phyloP scores from a whole-genome alignment of 257 asterid genomes.

The Fraxinus excelsior region DNA sequence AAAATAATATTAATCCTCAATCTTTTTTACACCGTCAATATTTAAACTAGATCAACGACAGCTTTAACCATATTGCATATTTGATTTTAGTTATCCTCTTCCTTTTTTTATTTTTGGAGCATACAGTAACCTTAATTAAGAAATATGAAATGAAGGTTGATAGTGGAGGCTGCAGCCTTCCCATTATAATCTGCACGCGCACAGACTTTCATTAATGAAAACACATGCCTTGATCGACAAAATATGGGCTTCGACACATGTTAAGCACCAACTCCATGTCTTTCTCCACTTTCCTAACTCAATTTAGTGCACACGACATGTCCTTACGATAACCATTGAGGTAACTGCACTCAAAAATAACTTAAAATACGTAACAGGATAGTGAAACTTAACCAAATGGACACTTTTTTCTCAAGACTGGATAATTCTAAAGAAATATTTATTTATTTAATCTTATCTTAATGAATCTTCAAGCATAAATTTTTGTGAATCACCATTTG shows the following conservation, averaged over 20 bases:
- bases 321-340: background rate
- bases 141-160: background rate
- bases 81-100: no score
- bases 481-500: background rate
- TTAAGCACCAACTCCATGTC: background rate
- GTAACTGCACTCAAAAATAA: background rate
- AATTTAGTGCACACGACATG: background rate
- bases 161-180: background rate
- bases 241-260: background rate
- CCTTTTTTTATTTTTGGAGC: no score
- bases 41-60: no score
- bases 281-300: background rate
- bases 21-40: no score
- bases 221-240: background rate
- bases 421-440: background rate
- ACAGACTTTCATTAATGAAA: background rate
- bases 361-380: background rate
- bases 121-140: background rate
- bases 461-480: background rate
- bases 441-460: background rate
- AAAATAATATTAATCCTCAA: no score
- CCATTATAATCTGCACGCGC: background rate
- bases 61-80: no score
- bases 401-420: background rate
- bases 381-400: background rate